Evolutionary conservation across 192 early-diverging fungal species (phyloP), one percentile per base, ranked within the genome.

Genomic region (Phlyctochytrium arcticum): DNA sequence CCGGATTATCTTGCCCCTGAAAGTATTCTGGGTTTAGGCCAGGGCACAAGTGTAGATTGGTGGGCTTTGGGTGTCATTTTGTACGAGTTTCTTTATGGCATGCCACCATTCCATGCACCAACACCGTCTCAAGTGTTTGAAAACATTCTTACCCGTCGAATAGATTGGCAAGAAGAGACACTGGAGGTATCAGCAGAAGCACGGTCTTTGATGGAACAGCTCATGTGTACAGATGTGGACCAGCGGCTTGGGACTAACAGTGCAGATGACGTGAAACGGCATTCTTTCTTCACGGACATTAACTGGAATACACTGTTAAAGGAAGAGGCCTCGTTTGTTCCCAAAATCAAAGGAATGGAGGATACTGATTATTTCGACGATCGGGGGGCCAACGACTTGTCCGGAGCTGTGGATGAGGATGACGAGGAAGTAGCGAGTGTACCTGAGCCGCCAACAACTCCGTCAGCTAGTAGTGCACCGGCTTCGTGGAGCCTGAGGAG

Each of bases 291-390:
- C 74, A 59, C 46, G 6, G 84, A 75, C 10, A 71, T 91, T 3
- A 75, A 89, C 46, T 95, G 92, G 92, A 80, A 82, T 24, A 77
- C 57, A 6, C 59, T 95, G 5, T 48, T 78, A 27, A 75, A 69
- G 0, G 72, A 80, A 44, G 74, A 77, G n/a, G 90, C 94, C 2
- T 79, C 83, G 2, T 98, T 98, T 76, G 80, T 88, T 27, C 96
- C 96, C 0, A 85, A 89, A 36, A 71, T 86, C 4, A 86, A 82
- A 19, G 75, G 81, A 57, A 72, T 78, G 1, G 92, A 92, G 48
- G 95, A 97, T 60, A 97, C 95, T 0, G 85, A 89, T 29, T 97
- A 97, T 66, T 98, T 98, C 86, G 95, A 97, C 71, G 69, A 86
- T 17, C 80, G 95, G 8, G 95, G 95, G 4, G 91, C 74, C 9